A percentile compares a stretch with the other conserved stretches of the same genome.
Conservation (phyloP, 2,329 filamentous ascomycete genomes). For the Penicillium sp. region DNA sequence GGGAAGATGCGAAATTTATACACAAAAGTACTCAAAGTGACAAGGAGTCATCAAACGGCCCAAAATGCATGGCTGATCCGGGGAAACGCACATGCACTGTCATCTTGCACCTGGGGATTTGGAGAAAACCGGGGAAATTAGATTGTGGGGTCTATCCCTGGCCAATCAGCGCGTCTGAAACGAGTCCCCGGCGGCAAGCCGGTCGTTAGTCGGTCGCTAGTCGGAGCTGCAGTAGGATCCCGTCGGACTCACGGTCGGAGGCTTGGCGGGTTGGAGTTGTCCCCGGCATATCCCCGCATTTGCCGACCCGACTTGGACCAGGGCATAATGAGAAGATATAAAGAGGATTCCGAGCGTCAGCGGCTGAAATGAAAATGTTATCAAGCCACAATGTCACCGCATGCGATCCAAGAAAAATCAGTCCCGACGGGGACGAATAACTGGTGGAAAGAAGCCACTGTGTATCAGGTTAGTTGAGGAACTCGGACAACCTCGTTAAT, state of each 20-base stretch:
- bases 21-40: neutral
- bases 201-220: conserved; percentile 13
- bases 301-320: conserved; percentile 5
- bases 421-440: conserved; percentile 24
- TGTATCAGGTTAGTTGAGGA: conserved; percentile 29
- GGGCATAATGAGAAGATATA: conserved; percentile 1
- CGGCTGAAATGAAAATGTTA: neutral
- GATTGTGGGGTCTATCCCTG: conserved; percentile 2
- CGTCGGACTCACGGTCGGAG: no score
- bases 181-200: conserved; percentile 11
- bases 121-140: conserved; percentile 13
- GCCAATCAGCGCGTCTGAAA: conserved; percentile 4
- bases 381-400: conserved; percentile 18
- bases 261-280: conserved; percentile 3
- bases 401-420: conserved; percentile 4
- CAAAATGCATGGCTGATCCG: conserved; percentile 8
- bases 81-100: conserved; percentile 6
- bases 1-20: conserved; percentile 9
- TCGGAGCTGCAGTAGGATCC: neutral
- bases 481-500: neutral
- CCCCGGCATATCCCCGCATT: neutral
- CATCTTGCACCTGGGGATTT: conserved; percentile 1
- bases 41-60: neutral
- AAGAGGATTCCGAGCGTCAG: neutral
- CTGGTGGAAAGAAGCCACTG: conserved; percentile 39